Evolutionary conservation across 1,139 yeast species (phyloP), one percentile per base, ranked within the genome.

Genomic region (Saccharomyces hybrid): DNA sequence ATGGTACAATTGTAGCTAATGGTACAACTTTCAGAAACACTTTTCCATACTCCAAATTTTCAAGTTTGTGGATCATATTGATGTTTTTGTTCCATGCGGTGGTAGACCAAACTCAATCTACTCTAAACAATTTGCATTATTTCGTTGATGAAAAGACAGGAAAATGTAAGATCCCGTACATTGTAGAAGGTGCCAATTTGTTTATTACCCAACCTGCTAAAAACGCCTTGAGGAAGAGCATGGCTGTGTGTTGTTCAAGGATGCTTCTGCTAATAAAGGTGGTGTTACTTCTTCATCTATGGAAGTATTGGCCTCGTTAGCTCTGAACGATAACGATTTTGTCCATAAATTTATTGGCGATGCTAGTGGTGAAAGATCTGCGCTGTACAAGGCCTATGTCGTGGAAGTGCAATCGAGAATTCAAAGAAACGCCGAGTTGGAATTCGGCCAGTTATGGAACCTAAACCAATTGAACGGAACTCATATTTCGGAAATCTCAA

Each of bases 41-140:
- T 49, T 49, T 91, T 88, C 84, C 99, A 93, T 71, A 77, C 89
- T 65, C 81, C 81, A 83, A 64, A 75, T 86, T 58, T 80, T 84
- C 63, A 83, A 84, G 61, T 84, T 80, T 63, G 86, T 86, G 54
- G 77, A 82, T 52, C 83, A 83, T 38, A 78, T 91, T 62, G 88
- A 86, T 66, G 75, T 86, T 66, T 90, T 93, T 74, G 98, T 91
- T 50, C 99, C 99, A 56, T 93, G 99, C 74, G 99, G 99, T 73
- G 99, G 99, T 64, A 87, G 99, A 74, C 99, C 99, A 59, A 93
- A 88, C 64, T 96, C 98, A 16, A 86, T 93, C 72, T n/a, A 96
- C 91, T 71, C 83, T 93, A 60, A 85, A 84, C 71, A 93, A 88
- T 66, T 95, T 91, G 57, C 75, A 78, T 60, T 76, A 76, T 54